Conservation (phyloP, 106 monocot genomes). For the Xerophyta viscosa region DNA sequence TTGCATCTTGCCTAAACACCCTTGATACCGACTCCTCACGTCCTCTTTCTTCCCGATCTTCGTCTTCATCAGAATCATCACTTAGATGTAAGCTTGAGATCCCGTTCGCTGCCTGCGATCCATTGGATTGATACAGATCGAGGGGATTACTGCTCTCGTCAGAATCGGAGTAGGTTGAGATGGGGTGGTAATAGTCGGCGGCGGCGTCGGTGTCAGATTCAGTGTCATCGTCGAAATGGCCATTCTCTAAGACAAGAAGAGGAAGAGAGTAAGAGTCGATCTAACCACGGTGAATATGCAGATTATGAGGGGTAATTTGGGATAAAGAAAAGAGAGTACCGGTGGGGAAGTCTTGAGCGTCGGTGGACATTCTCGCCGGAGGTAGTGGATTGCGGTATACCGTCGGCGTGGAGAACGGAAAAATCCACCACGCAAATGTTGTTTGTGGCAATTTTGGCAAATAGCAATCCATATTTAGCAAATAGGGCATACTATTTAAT, state of each 20-base stretch:
- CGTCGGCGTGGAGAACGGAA: too few relatives aligned
- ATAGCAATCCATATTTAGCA: too few relatives aligned
- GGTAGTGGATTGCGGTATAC: too few relatives aligned
- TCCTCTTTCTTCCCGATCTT: constrained; percentile 21
- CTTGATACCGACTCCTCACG: constrained; percentile 37
- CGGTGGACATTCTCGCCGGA: not conserved
- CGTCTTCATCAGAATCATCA: not conserved
- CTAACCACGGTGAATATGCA: not conserved
- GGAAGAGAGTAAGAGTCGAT: not conserved
- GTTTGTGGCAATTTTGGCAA: too few relatives aligned
- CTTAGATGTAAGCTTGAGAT: constrained; percentile 40
- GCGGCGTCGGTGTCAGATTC: constrained; percentile 20
- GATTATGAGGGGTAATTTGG: not conserved
- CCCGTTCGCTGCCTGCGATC: constrained; percentile 19
- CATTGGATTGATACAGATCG: constrained; percentile 1
- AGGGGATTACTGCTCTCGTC: constrained; percentile 6
- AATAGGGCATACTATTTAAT: too few relatives aligned
- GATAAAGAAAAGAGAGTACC: not conserved
- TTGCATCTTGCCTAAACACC: constrained; percentile 57
- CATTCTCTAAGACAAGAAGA: not conserved
- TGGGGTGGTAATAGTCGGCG: constrained; percentile 37
- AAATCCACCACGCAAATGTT: too few relatives aligned
- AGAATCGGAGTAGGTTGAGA: constrained; percentile 23
- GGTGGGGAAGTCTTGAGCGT: not conserved
- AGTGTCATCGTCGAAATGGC: constrained; percentile 15